phyloP scores from a whole-genome alignment of 75 land plant genomes.

The Azolla pinnata region DNA sequence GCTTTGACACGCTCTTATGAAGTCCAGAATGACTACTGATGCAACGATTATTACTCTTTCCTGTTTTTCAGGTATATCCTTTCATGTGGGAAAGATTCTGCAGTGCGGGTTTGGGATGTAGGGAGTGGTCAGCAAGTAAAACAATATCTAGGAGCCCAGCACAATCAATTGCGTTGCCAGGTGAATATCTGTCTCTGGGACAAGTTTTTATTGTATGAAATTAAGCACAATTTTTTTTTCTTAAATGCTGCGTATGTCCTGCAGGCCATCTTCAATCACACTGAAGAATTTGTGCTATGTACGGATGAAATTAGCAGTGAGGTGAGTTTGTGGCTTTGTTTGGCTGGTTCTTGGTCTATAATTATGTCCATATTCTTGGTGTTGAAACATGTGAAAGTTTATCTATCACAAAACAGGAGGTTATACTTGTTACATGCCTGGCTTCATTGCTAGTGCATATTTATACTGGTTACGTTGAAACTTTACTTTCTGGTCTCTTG shows the following conservation, averaged over 20 bases:
- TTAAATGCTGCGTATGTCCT: neutral
- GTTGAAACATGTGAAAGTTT: too few species aligned
- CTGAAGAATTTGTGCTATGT: slow-evolving; percentile 73
- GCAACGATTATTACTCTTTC: too few species aligned
- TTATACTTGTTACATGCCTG: too few species aligned
- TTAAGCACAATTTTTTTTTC: neutral
- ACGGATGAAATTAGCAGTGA: slow-evolving; percentile 54
- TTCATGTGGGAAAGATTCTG: slow-evolving; percentile 86
- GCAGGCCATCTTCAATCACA: slow-evolving; percentile 83
- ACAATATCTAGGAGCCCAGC: slow-evolving; percentile 64
- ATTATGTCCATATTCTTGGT: too few species aligned
- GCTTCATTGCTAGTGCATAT: too few species aligned
- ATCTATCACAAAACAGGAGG: too few species aligned
- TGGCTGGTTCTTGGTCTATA: too few species aligned
- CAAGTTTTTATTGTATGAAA: neutral
- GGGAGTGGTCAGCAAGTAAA: slow-evolving; percentile 69
- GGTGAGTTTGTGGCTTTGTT: neutral
- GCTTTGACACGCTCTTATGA: too few species aligned
- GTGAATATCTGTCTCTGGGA: slow-evolving; percentile 16
- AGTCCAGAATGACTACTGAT: too few species aligned
- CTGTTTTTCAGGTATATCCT: slow-evolving; percentile 87
- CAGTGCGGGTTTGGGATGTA: slow-evolving; percentile 74
- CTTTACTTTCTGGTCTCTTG: too few species aligned
- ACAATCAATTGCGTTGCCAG: slow-evolving; percentile 74
- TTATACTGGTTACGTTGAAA: too few species aligned